Evolutionary conservation across 2,329 filamentous ascomycete genomes (phyloP), one percentile per base, ranked within the genome.

Genomic region (Lachnellula suecica): DNA sequence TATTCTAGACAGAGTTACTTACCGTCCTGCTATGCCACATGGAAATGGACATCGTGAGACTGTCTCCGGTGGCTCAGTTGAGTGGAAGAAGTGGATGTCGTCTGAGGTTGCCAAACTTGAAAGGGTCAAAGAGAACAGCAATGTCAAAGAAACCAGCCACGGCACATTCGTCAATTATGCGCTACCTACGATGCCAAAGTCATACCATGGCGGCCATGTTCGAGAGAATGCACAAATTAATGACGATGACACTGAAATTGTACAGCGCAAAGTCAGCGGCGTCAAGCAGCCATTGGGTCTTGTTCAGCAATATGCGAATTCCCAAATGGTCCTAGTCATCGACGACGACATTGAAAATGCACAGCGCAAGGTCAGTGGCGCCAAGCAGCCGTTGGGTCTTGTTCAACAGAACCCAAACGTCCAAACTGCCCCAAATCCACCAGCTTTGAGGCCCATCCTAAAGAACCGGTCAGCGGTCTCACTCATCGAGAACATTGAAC

Each of bases 21-120:
- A 71, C 59, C 63, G 54, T 31, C 61, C 66, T 17, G 44, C 50
- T 31, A 44, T 70, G 34, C 54, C 57, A 11, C 49, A 19, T 34
- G 27, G 20, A 20, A 35, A n/a, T 7, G 47, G 52, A n/a, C 66
- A 68, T 42, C 68, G 74, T n/a, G 66, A 69, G 1, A 58, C 64
- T 3, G 77, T 74, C 1, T 71, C 71, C 1, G 68, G 70, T 5
- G 78, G 77, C 51, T 81, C 78, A 2, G 65, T 72, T 2, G 79
- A 81, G 52, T 82, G 79, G 79, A 81, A 81, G 63, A 74, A 69
- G 0, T 79, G 74, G 75, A 72, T 82, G 35, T 79, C 78, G 8
- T 72, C 76, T 2, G 76, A 81, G 38, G 72, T 78, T 8, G 75
- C 75, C 0, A 77, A 75, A 50, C 62, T 79, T 2, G 76, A 80